Evolutionary conservation across 2,329 filamentous ascomycete genomes (phyloP), one percentile per base, ranked within the genome.

Genomic region (Sporothrix phasma): DNA sequence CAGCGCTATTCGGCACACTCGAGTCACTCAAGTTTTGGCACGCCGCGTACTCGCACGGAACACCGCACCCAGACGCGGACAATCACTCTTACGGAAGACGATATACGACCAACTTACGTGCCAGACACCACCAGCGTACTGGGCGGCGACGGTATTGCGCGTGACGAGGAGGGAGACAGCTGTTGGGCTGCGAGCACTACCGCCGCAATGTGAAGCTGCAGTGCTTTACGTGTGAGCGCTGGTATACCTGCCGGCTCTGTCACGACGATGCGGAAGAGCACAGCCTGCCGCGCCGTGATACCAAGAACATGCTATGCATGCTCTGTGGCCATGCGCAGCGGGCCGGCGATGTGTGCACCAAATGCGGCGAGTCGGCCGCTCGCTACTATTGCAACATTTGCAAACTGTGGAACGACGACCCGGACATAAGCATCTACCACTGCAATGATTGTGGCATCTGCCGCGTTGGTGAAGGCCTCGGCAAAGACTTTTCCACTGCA

Each of bases 401-500:
- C 80, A 97, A 97, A 76, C 81, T 99, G 1, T 99, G 94, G 94
- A 93, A 97, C 72, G 92, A 97, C 71, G 90, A 97, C 69, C 84
- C 86, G 63, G 87, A 86, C 69, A 97, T 95, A 74, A 88, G 88
- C 68, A 96, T 97, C 64, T 99, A 99, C 73, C 94, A 99, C 73
- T 99, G 94, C 74, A 84, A 87, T 71, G 94, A 97, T 71, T 99
- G 94, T 74, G 94, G 94, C 4, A 96, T 99, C 66, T 99, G 94
- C 73, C 84, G 94, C 65, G 87, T 92, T 64, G 94, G 94, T 1
- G 85, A 91, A 73, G 94, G 94, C 1, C 79, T 99, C 34, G 93
- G 94, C 3, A 97, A 96, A 73, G 94, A 99, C 73, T 99, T 96
- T 92, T 95, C 72, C 94, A 99, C 75, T 99, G 94, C 88, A 95